phyloP scores from a whole-genome alignment of 139 green algal species.

The Volvox reticuliferus region DNA sequence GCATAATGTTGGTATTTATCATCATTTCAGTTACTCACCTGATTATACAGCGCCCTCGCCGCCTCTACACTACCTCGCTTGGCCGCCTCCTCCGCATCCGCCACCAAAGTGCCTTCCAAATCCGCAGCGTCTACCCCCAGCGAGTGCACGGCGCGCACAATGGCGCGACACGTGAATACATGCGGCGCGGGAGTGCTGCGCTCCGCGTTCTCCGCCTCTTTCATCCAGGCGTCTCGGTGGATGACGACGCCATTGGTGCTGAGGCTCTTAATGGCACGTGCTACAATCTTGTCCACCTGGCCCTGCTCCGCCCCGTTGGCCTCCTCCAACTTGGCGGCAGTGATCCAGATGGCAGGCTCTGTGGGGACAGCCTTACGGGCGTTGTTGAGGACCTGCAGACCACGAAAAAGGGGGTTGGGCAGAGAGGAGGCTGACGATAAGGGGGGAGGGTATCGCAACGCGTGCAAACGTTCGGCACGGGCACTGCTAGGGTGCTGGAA shows the following conservation, averaged over 20 bases:
- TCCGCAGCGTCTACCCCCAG: conserved; percentile 94
- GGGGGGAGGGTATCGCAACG: no score
- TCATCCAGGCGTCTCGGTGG: conserved; percentile 92
- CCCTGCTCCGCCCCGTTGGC: conserved; percentile 85
- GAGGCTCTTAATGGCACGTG: conserved; percentile 77
- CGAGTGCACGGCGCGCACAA: conserved; percentile 84
- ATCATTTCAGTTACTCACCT: conserved; percentile 41
- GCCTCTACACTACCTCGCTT: conserved; percentile 83
- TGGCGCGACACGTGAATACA: conserved; percentile 80
- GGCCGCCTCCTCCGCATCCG: conserved; percentile 89
- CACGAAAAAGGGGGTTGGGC: background rate
- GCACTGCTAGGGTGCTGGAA: no score
- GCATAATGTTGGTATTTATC: no score
- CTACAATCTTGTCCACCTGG: conserved; percentile 66
- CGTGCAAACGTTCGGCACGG: no score
- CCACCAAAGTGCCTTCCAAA: conserved; percentile 87
- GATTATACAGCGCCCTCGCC: conserved; percentile 88
- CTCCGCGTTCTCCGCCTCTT: conserved; percentile 88
- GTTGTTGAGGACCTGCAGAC: conserved; percentile 90
- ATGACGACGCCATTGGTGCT: conserved; percentile 90
- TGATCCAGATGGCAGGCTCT: conserved; percentile 93
- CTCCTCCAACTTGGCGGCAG: conserved; percentile 97
- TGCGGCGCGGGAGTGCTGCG: conserved; percentile 68
- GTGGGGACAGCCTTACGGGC: conserved; percentile 94
- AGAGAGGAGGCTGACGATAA: no score